phyloP scores from a whole-genome alignment of 2,329 filamentous ascomycete species.

The Cladosporium sp. region DNA sequence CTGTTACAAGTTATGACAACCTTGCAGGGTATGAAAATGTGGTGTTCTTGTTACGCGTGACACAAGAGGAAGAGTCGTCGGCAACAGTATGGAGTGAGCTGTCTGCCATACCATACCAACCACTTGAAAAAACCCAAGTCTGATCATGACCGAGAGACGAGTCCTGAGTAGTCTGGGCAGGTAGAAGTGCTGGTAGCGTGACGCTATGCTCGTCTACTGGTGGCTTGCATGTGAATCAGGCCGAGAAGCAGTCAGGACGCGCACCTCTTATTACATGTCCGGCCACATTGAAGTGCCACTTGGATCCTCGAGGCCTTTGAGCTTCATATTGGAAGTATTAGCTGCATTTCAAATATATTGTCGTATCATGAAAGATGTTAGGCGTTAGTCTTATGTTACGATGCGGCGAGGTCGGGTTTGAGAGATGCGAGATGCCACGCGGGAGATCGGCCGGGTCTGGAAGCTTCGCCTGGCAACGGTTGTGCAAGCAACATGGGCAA shows the following conservation, averaged over 20 bases:
- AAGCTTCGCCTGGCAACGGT: neutral
- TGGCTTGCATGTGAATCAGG: constrained; percentile 12
- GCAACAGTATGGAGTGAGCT: neutral
- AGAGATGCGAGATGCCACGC: neutral
- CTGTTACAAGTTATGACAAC: too few species aligned
- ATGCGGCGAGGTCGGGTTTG: neutral
- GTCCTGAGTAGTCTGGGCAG: neutral
- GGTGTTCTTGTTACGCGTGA: neutral
- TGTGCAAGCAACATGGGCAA: neutral
- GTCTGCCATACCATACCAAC: neutral
- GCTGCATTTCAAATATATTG: neutral
- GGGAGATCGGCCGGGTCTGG: neutral
- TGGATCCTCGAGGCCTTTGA: neutral
- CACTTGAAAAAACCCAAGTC: neutral
- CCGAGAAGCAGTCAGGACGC: neutral
- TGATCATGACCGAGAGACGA: neutral
- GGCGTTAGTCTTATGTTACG: neutral
- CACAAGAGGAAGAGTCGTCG: neutral
- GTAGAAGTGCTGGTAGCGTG: neutral
- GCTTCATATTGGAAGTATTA: neutral
- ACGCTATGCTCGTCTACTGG: neutral
- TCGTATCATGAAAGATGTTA: neutral
- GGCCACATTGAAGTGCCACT: neutral
- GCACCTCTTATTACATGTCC: neutral
- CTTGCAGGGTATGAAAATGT: too few species aligned